phyloP scores from a whole-genome alignment of 2,329 filamentous ascomycete genomes.

The Colletotrichum liaoningense region DNA sequence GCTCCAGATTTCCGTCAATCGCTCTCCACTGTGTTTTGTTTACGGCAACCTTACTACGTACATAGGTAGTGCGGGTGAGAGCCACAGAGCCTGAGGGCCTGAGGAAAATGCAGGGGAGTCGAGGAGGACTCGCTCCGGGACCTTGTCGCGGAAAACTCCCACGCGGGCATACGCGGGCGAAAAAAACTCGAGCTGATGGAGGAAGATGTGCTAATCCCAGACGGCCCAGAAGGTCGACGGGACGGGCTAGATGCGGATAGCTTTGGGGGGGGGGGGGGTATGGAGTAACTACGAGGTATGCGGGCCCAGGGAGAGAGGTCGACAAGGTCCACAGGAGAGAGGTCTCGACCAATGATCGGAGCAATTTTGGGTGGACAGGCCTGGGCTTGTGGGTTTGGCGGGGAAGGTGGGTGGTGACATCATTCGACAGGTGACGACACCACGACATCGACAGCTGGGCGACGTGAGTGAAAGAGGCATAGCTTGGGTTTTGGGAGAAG shows the following conservation, averaged over 20 bases:
- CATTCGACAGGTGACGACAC: slow-evolving; percentile 52
- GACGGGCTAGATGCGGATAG: slow-evolving; percentile 27
- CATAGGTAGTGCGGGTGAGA: neutral
- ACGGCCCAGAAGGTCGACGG: neutral
- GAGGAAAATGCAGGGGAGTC: neutral
- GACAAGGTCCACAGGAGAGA: neutral
- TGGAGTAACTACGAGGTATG: slow-evolving; percentile 1
- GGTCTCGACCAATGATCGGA: slow-evolving; percentile 28
- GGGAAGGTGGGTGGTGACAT: slow-evolving; percentile 52
- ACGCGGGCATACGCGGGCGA: neutral
- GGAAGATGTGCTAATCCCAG: slow-evolving; percentile 15
- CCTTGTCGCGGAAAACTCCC: neutral
- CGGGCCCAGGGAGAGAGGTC: slow-evolving; percentile 16
- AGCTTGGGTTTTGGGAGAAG: neutral
- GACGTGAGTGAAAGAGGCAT: slow-evolving; percentile 11
- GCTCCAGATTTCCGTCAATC: neutral
- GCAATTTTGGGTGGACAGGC: neutral
- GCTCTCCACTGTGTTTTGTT: neutral
- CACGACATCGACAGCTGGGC: slow-evolving; percentile 16
- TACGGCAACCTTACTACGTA: neutral
- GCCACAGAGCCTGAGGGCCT: neutral
- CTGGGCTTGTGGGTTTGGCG: slow-evolving; percentile 26
- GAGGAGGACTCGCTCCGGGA: slow-evolving; percentile 22
- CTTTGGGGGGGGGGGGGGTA: slow-evolving; percentile 4
- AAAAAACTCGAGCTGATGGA: neutral